A percentile compares a stretch with the other conserved stretches of the same genome.
Conservation (phyloP, 2,329 filamentous ascomycete species). For the Elsinoe australis region DNA sequence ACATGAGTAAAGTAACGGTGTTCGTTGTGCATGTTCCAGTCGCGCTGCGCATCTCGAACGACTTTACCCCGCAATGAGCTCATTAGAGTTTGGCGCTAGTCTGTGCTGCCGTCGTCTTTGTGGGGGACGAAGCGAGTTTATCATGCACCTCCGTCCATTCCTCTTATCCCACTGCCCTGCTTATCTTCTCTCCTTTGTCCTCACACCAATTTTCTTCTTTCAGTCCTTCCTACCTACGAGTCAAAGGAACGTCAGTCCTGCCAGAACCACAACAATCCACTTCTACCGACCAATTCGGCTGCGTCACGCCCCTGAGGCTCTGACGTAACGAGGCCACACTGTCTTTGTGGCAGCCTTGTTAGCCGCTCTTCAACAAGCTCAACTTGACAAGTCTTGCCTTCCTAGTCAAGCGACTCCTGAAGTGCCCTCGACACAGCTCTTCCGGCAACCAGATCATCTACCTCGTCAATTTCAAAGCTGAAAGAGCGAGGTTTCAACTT, state of each 20-base stretch:
- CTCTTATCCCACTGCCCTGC: not conserved
- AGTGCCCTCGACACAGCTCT: too few relatives aligned
- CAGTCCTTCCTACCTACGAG: too few relatives aligned
- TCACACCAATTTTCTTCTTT: too few relatives aligned
- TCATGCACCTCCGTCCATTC: not conserved
- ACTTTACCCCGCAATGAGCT: slow-evolving; percentile 12
- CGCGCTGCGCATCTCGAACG: too few relatives aligned
- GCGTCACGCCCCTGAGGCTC: slow-evolving; percentile 9
- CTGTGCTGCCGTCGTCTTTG: not conserved
- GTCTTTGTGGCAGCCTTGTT: slow-evolving; percentile 14
- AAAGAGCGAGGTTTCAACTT: too few relatives aligned
- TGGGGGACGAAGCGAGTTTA: not conserved
- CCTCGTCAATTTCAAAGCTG: too few relatives aligned
- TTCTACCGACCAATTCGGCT: slow-evolving; percentile 3
- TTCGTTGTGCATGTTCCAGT: not conserved
- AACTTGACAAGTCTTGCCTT: too few relatives aligned
- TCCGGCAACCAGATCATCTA: not conserved
- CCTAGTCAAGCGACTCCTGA: too few relatives aligned
- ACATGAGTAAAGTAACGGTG: not conserved
- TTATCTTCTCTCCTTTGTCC: not conserved
- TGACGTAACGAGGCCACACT: slow-evolving; percentile 14
- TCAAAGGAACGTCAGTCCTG: not conserved
- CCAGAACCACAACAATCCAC: not conserved
- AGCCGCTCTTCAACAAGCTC: not conserved
- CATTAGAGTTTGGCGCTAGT: slow-evolving; percentile 6